phyloP scores from a whole-genome alignment of 2,329 filamentous ascomycete genomes.

The Blastomyces gilchristii region DNA sequence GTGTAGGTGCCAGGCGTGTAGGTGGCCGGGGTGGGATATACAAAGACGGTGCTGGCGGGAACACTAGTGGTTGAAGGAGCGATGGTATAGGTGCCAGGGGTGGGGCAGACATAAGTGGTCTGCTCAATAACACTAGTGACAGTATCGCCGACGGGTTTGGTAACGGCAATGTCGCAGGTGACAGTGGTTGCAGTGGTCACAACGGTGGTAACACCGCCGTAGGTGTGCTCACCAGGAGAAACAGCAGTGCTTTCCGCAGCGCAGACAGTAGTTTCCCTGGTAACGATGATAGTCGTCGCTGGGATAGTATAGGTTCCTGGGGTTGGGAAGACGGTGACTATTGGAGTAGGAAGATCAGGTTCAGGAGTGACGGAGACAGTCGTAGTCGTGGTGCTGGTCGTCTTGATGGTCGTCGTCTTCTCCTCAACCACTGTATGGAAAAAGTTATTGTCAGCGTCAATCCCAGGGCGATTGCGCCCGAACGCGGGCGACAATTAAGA shows the following conservation, averaged over 20 bases:
- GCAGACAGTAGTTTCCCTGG: conserved; percentile 56
- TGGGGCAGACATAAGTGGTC: conserved; percentile 64
- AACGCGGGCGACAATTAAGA: background rate
- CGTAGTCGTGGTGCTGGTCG: conserved; percentile 31
- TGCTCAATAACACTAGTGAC: conserved; percentile 57
- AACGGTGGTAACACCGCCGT: conserved; percentile 62
- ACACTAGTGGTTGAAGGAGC: conserved; percentile 55
- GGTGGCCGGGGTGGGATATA: conserved; percentile 56
- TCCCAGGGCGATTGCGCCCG: no score
- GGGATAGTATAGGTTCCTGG: conserved; percentile 67
- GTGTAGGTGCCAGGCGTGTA: conserved; percentile 64
- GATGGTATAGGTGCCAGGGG: conserved; percentile 65
- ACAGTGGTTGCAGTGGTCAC: conserved; percentile 57
- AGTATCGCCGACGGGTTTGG: conserved; percentile 46
- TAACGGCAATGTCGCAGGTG: conserved; percentile 58
- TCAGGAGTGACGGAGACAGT: conserved; percentile 24
- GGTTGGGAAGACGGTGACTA: conserved; percentile 47
- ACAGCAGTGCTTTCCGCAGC: conserved; percentile 53
- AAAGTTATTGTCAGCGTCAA: conserved; percentile 1
- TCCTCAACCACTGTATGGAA: conserved; percentile 13
- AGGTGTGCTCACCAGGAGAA: conserved; percentile 54
- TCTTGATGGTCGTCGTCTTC: conserved; percentile 27
- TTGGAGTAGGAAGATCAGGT: conserved; percentile 37
- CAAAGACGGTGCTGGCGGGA: conserved; percentile 41
- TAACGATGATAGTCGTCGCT: conserved; percentile 59